Percentiles rank a stretch among this genome's conserved stretches.
These are phyloP conservation scores for Stipa capillata DNA, from an alignment of 176 grass and related monocot genomes.

Conservation along the genomic window DNA sequence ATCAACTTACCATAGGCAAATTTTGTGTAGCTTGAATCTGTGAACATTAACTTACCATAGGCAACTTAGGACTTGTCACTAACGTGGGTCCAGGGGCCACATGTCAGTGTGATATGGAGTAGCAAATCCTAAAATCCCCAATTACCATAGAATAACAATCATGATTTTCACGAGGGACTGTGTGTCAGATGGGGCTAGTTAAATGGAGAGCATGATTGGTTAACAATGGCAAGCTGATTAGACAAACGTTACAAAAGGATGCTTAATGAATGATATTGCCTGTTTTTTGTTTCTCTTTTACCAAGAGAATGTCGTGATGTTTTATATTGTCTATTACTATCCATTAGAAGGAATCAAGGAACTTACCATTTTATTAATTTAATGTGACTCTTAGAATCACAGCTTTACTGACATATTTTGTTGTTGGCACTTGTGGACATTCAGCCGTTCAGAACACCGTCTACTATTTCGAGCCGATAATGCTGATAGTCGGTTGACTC, in stretches of 20 bases:
- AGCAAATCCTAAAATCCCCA: neutral
- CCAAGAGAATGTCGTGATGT: neutral
- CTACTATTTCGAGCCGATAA: slow-evolving; percentile 88
- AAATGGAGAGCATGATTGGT: neutral
- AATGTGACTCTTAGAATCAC: neutral
- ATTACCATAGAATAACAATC: neutral
- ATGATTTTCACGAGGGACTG: neutral
- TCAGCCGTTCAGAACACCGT: slow-evolving; percentile 89
- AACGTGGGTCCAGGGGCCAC: neutral
- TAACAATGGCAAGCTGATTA: neutral
- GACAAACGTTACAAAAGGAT: neutral
- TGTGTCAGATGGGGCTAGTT: neutral
- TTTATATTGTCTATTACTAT: neutral
- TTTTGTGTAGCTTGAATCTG: too few relatives aligned
- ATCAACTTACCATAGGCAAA: neutral
- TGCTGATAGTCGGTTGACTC: slow-evolving; percentile 90
- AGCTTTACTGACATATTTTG: slow-evolving; percentile 12
- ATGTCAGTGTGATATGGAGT: neutral
- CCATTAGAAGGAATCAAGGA: neutral
- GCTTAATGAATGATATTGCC: neutral
- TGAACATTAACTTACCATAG: too few relatives aligned
- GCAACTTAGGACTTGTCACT: neutral
- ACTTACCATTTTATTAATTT: neutral
- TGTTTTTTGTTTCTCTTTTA: neutral
- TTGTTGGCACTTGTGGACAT: neutral